Percentiles rank a stretch among this genome's conserved stretches.
Conservation (phyloP, 1,139 yeast species). For the Arxiozyma bovina region DNA sequence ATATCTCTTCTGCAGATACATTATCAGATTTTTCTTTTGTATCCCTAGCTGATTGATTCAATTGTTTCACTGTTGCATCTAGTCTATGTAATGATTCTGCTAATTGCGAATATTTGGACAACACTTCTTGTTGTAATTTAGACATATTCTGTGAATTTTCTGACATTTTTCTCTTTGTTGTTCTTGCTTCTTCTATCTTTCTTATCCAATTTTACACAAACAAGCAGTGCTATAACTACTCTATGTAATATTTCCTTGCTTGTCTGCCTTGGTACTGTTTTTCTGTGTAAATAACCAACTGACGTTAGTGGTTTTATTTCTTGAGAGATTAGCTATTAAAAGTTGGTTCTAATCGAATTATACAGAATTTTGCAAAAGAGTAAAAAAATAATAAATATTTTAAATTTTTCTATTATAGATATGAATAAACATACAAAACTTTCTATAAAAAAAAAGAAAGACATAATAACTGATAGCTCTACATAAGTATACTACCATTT, state of each 20-base stretch:
- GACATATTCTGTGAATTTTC: not conserved
- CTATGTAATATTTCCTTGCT: no score
- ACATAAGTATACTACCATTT: not conserved
- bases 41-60: conserved; percentile 15
- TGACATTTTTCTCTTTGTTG: not conserved
- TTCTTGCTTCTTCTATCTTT: not conserved
- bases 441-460: no score
- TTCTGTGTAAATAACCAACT: not conserved
- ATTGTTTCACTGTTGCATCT: conserved; percentile 23
- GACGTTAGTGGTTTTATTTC: not conserved
- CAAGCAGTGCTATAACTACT: not conserved
- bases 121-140: conserved; percentile 23
- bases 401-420: no score
- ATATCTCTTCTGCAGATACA: conserved; percentile 25
- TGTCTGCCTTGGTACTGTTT: no score
- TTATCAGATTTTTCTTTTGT: conserved; percentile 1
- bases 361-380: not conserved
- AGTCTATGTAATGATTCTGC: conserved; percentile 23
- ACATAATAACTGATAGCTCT: no score
- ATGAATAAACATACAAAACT: not conserved
- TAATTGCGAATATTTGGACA: conserved; percentile 22
- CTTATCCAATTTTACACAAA: not conserved
- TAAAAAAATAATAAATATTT: no score
- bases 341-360: not conserved
- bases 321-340: not conserved